Base-by-base conservation (phyloP, 257 asterid genomes). In the Solanum appendiculatum region DNA sequence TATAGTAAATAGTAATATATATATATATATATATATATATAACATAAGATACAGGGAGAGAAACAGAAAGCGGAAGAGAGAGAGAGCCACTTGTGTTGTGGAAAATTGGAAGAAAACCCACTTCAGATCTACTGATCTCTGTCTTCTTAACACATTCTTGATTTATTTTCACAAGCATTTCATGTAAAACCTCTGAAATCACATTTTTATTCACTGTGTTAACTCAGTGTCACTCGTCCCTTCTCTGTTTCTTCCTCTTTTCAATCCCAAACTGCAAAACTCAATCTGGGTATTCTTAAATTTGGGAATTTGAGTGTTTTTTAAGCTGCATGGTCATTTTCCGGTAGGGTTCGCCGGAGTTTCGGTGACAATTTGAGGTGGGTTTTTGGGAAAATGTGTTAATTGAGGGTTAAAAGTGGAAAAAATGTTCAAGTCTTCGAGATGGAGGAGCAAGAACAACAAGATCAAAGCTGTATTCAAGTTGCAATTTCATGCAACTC, bases 341-440 rank as follows among this genome's bases (percentile, higher is more conserved):
- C 91, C 90, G 92, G 90, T 68, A 89, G 87, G 25, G 87, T 80
- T 90, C 91, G 96, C 99, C 95, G 99, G 98, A 94, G 96, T 93
- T 93, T 94, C 93, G 94, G 95, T 92, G 94, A 60, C 85, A 80
- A 7, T 20, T 66, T 63, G 16, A 36, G 31, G 83, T 60, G 46
- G 54, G 18, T 20, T 12, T 86, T 75, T 82, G 80, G 13, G 60
- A 72, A 82, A 85, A 88, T 90, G 94, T 83, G 90, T 51, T 42
- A 70, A 23, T 89, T 91, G 95, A 90, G 88, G 91, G 77, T n/a
- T n/a, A n/a, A n/a, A n/a, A n/a, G n/a, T n/a, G n/a, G n/a, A n/a
- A n/a, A n/a, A n/a, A n/a, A n/a, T n/a, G n/a, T n/a, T n/a, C n/a
- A n/a, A n/a, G n/a, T n/a, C n/a, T n/a, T n/a, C n/a, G n/a, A n/a